These are phyloP conservation scores for Stemphylium beticola DNA, from an alignment of 2,329 filamentous ascomycete species.

Conservation along the genomic window DNA sequence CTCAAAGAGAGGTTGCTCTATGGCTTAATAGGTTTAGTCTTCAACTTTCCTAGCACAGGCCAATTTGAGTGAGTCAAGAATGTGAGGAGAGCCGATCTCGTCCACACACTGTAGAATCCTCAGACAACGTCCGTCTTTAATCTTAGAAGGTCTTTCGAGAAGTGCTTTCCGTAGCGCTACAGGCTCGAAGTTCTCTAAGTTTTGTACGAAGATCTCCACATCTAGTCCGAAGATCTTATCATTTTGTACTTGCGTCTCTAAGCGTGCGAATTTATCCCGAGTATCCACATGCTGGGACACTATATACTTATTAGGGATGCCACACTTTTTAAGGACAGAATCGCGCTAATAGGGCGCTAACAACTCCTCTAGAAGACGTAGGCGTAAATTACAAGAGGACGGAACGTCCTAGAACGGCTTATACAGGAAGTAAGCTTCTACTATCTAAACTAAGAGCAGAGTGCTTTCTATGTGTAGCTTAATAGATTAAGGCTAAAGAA, in stretches of 20 bases:
- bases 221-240: background rate
- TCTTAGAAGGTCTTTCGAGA: background rate
- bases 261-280: background rate
- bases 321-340: constrained; percentile 2
- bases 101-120: constrained; percentile 11
- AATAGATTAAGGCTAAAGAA: background rate
- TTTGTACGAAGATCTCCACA: background rate
- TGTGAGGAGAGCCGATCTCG: constrained; percentile 8
- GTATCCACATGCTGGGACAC: background rate
- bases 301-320: background rate
- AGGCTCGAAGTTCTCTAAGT: constrained; percentile 1
- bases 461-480: constrained; percentile 1
- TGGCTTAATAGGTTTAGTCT: background rate
- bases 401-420: background rate
- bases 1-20: constrained; percentile 3
- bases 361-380: constrained; percentile 9
- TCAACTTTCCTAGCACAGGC: background rate
- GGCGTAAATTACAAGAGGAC: constrained; percentile 1
- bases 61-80: constrained; percentile 5
- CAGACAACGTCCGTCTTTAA: background rate
- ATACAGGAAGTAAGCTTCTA: background rate
- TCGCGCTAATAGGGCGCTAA: constrained; percentile 3
- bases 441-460: constrained; percentile 7
- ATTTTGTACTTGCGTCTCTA: constrained; percentile 3
- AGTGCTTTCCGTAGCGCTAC: background rate